Evolutionary conservation across 352 stramenopile genomes (phyloP).

Genomic region (Nothophytophthora sp.): DNA sequence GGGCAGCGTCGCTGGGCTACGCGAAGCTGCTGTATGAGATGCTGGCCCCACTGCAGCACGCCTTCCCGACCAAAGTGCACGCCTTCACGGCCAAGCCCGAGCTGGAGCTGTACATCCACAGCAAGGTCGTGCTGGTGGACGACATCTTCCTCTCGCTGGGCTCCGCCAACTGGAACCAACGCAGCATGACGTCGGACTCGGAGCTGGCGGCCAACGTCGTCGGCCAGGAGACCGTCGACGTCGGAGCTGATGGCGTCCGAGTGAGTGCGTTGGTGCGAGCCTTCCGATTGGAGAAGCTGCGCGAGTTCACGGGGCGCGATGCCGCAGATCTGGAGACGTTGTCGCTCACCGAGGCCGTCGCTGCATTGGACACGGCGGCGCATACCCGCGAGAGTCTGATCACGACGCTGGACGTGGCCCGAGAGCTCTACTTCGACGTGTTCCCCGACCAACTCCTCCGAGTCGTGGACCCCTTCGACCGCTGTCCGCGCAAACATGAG

Average conservation of each 20-base stretch:
- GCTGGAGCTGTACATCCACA: constrained; percentile 56
- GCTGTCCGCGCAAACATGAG: too few relatives aligned
- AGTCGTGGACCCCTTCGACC: too few relatives aligned
- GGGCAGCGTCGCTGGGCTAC: constrained; percentile 20
- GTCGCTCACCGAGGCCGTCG: constrained; percentile 17
- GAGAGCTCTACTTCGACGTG: too few relatives aligned
- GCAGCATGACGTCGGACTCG: constrained; percentile 58
- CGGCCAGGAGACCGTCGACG: constrained; percentile 6
- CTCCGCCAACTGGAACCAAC: constrained; percentile 88
- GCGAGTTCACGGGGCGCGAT: constrained; percentile 25
- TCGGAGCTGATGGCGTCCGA: constrained; percentile 13
- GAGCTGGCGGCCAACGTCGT: constrained; percentile 42
- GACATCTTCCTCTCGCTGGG: constrained; percentile 77
- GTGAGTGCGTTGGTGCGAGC: constrained; percentile 21
- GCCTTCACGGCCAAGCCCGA: constrained; percentile 38
- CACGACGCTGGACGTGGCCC: too few relatives aligned
- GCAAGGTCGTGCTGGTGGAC: constrained; percentile 67
- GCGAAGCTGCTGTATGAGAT: constrained; percentile 43
- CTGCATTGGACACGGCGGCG: constrained; percentile 19
- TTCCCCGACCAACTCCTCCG: too few relatives aligned
- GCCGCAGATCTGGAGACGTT: constrained; percentile 11
- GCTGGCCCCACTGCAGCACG: constrained; percentile 28
- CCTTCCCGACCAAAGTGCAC: constrained; percentile 44
- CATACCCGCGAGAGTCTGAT: too few relatives aligned
- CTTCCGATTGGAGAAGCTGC: constrained; percentile 42